These are phyloP conservation scores for Xylaria scruposa DNA, from an alignment of 495 filamentous ascomycete species.

Conservation along the genomic window DNA sequence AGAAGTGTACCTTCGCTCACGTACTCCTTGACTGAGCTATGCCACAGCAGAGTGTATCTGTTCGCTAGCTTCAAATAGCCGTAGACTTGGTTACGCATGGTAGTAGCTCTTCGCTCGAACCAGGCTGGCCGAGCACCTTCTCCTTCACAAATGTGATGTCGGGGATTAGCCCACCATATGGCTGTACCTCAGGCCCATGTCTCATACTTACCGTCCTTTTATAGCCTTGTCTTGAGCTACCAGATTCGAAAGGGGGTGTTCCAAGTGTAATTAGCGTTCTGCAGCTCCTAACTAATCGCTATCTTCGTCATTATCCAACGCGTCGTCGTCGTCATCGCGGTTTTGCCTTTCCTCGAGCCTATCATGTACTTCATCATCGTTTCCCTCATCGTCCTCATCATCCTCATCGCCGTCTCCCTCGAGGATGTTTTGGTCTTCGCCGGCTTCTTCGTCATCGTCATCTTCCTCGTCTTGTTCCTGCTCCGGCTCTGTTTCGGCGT, in stretches of 20 bases:
- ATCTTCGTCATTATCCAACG: conserved; percentile 66
- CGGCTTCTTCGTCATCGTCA: conserved; percentile 62
- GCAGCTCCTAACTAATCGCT: conserved; percentile 55
- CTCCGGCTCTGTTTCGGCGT: conserved; percentile 60
- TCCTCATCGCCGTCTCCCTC: conserved; percentile 57
- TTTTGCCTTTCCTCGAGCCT: conserved; percentile 52
- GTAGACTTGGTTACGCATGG: background rate
- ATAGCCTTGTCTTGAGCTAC: background rate
- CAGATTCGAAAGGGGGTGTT: background rate
- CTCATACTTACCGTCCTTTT: background rate
- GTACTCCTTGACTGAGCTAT: background rate
- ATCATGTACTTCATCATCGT: conserved; percentile 48
- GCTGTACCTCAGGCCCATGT: background rate
- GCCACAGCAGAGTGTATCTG: background rate
- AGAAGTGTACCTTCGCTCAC: background rate
- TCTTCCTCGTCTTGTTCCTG: conserved; percentile 60
- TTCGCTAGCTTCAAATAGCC: background rate
- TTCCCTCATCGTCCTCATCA: conserved; percentile 52
- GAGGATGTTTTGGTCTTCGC: conserved; percentile 52
- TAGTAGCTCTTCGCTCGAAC: background rate
- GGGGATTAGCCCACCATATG: background rate
- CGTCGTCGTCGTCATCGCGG: conserved; percentile 61
- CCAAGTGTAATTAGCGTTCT: background rate
- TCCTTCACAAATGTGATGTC: background rate
- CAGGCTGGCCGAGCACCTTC: background rate